phyloP scores from a whole-genome alignment of 345 rosid species.

The Bretschneidera sinensis region DNA sequence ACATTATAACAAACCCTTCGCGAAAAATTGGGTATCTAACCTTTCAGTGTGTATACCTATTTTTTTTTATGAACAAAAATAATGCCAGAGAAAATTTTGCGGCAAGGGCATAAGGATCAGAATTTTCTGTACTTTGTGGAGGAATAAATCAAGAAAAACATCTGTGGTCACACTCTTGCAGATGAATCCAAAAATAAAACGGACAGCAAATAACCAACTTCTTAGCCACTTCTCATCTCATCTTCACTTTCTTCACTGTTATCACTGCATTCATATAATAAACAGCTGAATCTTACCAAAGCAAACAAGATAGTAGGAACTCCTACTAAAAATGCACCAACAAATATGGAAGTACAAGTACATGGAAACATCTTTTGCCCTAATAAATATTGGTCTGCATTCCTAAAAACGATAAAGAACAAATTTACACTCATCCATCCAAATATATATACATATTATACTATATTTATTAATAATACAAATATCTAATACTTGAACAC shows the following conservation, averaged over 20 bases:
- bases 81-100: constrained; percentile 1
- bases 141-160: not conserved
- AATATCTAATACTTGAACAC: too few species aligned
- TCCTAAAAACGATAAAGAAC: too few species aligned
- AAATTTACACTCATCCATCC: too few species aligned
- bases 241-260: constrained; percentile 68
- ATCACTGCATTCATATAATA: constrained; percentile 48
- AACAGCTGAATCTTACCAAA: constrained; percentile 4
- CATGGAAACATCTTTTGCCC: too few species aligned
- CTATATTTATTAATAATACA: too few species aligned
- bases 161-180: not conserved
- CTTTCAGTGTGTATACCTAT: constrained; percentile 1
- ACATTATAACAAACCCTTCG: constrained; percentile 7
- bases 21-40: constrained; percentile 14
- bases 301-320: too few species aligned
- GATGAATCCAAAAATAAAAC: not conserved
- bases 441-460: too few species aligned
- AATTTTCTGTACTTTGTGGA: not conserved
- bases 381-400: too few species aligned
- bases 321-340: too few species aligned
- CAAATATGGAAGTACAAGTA: not conserved
- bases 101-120: too few species aligned
- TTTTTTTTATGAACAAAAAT: constrained; percentile 14
- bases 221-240: constrained; percentile 49
- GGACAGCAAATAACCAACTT: not conserved